Base-by-base conservation (phyloP, 148 eudicot species). In the Fagopyrum esculentum region DNA sequence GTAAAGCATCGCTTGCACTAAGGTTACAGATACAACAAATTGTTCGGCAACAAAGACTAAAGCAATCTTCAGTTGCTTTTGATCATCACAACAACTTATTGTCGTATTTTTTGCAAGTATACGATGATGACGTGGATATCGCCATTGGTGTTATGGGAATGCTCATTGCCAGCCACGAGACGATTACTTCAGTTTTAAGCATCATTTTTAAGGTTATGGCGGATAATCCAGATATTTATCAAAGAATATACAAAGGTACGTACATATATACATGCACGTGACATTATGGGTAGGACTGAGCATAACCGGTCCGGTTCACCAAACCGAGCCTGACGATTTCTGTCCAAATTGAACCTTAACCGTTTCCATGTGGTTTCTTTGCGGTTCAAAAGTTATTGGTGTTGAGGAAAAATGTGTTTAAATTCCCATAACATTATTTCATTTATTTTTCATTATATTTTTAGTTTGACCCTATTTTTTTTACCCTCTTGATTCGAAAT, bases 161-260 rank as follows among this genome's bases (percentile, higher is more conserved):
- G 56, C 64, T 84, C 22, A 73, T 81, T 40, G 87, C 82, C 69
- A 82, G 84, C 1, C 82, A 84, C 76, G 87, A 84, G 64, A 84
- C 87, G 30, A 80, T 81, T 11, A 79, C 77, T 52, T 74, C 74
- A 35, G 74, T 80, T 54, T 77, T 79, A 22, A 77, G 82, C 26
- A 74, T 72, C 56, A 77, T 84, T 54, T 60, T 84, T 74, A 81
- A 81, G 44, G 81, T 76, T 46, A 82, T 84, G 29, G 82, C 87
- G 30, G 84, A 84, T 52, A 73, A 77, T 77, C 87, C 84, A 59
- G 73, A 81, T 40, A 43, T 81, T 19, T 81, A 79, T 35, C 47
- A 77, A 2, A 46, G 56, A 8, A 82, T 84, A 55, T 84, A 79
- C 48, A 59, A 64, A 46, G 87, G 86, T 83, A 75, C 4, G 6